These are phyloP conservation scores for Ceratobasidium sp. DNA, from an alignment of 1,284 basidiomycete species.

Conservation along the genomic window DNA sequence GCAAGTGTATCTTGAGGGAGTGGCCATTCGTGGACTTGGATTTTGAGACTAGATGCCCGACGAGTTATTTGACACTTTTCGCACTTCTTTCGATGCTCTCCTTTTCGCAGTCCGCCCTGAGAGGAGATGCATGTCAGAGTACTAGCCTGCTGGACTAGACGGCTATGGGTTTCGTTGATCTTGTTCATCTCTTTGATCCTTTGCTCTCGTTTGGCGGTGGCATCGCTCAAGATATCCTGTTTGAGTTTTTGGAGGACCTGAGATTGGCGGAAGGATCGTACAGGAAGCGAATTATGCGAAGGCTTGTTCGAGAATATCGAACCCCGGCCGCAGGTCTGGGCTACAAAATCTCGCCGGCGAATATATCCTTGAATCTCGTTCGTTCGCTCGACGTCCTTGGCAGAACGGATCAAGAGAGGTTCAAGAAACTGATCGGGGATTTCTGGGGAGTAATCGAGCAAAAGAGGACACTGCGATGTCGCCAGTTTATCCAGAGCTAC, in stretches of 20 bases:
- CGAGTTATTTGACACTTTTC: conserved; percentile 56
- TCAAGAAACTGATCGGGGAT: conserved; percentile 58
- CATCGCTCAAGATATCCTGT: conserved; percentile 53
- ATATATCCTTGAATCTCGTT: conserved; percentile 55
- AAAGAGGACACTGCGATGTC: conserved; percentile 56
- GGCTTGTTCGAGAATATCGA: conserved; percentile 52
- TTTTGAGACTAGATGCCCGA: conserved; percentile 53
- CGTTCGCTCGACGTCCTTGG: conserved; percentile 54
- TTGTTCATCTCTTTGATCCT: conserved; percentile 54
- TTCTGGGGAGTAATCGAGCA: conserved; percentile 64
- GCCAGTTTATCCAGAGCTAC: conserved; percentile 61
- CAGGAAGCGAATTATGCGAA: conserved; percentile 52
- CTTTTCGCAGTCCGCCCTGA: not conserved
- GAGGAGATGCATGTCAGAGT: conserved; percentile 30
- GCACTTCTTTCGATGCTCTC: conserved; percentile 49
- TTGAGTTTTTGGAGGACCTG: conserved; percentile 52
- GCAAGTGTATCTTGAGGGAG: conserved; percentile 56
- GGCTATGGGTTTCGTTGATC: conserved; percentile 43
- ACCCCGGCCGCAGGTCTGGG: conserved; percentile 27
- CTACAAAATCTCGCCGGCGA: conserved; percentile 51
- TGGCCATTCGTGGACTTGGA: conserved; percentile 66
- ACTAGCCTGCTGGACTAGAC: conserved; percentile 46
- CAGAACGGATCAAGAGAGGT: conserved; percentile 59
- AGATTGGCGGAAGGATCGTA: conserved; percentile 55
- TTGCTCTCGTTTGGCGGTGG: conserved; percentile 45